Percentiles rank a stretch among this genome's conserved stretches.
Conservation (phyloP, 2,329 filamentous ascomycete genomes). For the Epicoccum nigrum region DNA sequence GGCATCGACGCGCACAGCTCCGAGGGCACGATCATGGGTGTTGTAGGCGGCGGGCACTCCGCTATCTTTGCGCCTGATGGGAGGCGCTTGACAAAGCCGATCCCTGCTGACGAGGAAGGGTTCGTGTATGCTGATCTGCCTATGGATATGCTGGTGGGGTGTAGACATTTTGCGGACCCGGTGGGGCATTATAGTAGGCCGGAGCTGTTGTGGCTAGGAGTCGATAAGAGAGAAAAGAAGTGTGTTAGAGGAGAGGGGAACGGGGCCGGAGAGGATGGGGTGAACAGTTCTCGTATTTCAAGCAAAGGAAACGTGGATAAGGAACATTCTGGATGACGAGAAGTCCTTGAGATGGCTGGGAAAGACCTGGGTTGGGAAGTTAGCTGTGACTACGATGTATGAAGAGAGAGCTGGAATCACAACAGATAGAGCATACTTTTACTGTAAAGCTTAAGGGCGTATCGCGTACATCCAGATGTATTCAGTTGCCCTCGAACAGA, state of each 20-base stretch:
- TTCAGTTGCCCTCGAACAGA: too few species aligned
- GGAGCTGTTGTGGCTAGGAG: constrained; percentile 59
- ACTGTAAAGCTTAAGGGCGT: too few species aligned
- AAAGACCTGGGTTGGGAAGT: too few species aligned
- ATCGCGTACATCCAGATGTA: too few species aligned
- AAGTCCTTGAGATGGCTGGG: too few species aligned
- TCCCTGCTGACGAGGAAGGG: constrained; percentile 52
- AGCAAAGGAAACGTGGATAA: too few species aligned
- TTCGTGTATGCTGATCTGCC: constrained; percentile 61
- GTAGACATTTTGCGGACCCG: constrained; percentile 54
- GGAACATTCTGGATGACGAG: too few species aligned
- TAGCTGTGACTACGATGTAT: too few species aligned
- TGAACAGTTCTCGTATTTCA: too few species aligned
- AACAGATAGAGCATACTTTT: too few species aligned
- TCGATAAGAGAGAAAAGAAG: constrained; percentile 44
- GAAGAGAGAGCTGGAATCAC: too few species aligned
- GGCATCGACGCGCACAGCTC: constrained; percentile 55
- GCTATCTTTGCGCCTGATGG: constrained; percentile 58
- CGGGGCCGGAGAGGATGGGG: too few species aligned
- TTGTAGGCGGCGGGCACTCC: constrained; percentile 52
- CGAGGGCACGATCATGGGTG: constrained; percentile 48
- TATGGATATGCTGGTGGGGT: constrained; percentile 50
- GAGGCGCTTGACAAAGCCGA: constrained; percentile 50
- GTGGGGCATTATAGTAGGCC: constrained; percentile 59
- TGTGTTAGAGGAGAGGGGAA: constrained; percentile 26